phyloP scores from a whole-genome alignment of 202 grass and related monocot species.

The Brachypodium distachyon region DNA sequence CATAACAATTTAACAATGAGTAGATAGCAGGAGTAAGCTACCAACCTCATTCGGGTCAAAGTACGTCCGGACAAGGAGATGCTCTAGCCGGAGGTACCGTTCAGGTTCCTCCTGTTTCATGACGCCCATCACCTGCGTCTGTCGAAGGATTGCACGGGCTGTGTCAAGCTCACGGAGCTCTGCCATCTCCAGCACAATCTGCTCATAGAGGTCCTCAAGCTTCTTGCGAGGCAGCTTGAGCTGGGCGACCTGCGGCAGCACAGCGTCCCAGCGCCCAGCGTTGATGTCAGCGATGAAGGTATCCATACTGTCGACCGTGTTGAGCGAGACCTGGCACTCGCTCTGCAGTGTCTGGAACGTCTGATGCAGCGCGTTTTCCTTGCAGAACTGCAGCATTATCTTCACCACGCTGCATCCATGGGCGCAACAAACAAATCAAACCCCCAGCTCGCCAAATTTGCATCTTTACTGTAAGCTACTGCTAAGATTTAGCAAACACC shows the following conservation, averaged over 20 bases:
- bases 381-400: conserved; percentile 97
- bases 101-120: conserved; percentile 99
- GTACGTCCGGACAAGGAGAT: conserved; percentile 85
- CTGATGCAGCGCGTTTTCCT: conserved; percentile 91
- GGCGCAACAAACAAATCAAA: background rate
- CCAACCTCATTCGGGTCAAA: conserved; percentile 87
- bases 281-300: conserved; percentile 77
- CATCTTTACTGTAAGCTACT: background rate
- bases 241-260: conserved; percentile 87
- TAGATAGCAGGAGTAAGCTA: background rate
- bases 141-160: conserved; percentile 82
- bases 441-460: background rate
- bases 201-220: conserved; percentile 94
- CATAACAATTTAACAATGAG: background rate
- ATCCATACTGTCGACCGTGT: conserved; percentile 86
- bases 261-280: conserved; percentile 82
- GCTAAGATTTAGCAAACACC: background rate
- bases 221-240: conserved; percentile 88
- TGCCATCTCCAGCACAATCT: conserved; percentile 98
- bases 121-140: conserved; percentile 97
- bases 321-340: conserved; percentile 94
- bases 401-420: conserved; percentile 71
- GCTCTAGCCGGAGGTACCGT: conserved; percentile 87
- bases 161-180: conserved; percentile 94
- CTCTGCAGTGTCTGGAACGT: conserved; percentile 92